Evolutionary conservation across 2,329 filamentous ascomycete genomes (phyloP).

Genomic region (Zalaria obscura): DNA sequence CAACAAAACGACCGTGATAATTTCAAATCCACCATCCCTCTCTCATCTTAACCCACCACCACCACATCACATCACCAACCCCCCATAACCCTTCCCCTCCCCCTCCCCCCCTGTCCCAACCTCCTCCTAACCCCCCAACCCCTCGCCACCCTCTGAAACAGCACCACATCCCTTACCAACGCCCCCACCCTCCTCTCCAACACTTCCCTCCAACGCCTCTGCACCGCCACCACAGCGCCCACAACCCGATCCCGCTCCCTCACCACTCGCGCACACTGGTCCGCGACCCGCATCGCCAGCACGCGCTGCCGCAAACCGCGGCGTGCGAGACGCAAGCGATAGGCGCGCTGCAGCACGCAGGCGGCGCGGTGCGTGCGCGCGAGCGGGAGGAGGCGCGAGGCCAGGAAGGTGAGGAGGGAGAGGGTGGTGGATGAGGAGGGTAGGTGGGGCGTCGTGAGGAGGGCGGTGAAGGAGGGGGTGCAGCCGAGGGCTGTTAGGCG

Average conservation of each 20-base stretch:
- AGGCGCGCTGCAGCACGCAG: conserved; percentile 36
- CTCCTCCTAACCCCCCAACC: conserved; percentile 24
- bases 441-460: conserved; percentile 27
- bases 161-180: conserved; percentile 22
- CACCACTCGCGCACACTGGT: conserved; percentile 33
- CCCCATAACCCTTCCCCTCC: conserved; percentile 20
- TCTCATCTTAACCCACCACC: too few species aligned
- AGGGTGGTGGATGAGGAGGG: conserved; percentile 41
- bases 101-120: conserved; percentile 8
- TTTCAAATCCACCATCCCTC: too few species aligned
- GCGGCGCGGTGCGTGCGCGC: conserved; percentile 36
- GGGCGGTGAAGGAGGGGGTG: conserved; percentile 25
- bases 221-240: conserved; percentile 26
- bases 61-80: conserved; percentile 5
- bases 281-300: conserved; percentile 25
- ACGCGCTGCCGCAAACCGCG: conserved; percentile 19
- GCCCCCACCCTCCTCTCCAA: conserved; percentile 19
- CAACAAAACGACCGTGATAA: too few species aligned
- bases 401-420: conserved; percentile 44
- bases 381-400: conserved; percentile 41
- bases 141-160: conserved; percentile 29
- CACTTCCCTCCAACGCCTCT: conserved; percentile 30
- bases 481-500: conserved; percentile 25
- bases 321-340: conserved; percentile 24
- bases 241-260: conserved; percentile 26